These are phyloP conservation scores for Pelagomonas calceolata DNA, from an alignment of 108 stramenopile genomes.

Conservation along the genomic window DNA sequence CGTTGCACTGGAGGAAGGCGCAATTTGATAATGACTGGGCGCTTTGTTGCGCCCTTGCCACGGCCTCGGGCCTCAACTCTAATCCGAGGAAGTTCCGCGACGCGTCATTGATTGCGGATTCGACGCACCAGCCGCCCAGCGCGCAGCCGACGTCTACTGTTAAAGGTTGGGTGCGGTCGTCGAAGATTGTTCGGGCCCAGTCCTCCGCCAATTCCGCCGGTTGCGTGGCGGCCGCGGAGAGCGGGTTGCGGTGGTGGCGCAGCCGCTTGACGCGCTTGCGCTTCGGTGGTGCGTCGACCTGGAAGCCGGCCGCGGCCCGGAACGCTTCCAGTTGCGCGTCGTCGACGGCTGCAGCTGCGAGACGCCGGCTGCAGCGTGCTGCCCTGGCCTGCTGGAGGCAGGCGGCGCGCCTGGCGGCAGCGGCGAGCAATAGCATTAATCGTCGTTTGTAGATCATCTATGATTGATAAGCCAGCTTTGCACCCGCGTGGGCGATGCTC, in stretches of 20 bases:
- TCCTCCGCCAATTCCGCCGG: constrained; percentile 41
- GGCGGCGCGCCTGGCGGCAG: no score
- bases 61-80: constrained; percentile 62
- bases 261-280: constrained; percentile 36
- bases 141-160: constrained; percentile 77
- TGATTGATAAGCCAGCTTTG: no score
- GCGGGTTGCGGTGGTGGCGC: constrained; percentile 78
- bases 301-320: no score
- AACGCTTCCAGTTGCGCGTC: no score
- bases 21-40: constrained; percentile 27
- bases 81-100: constrained; percentile 67
- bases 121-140: constrained; percentile 66
- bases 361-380: no score
- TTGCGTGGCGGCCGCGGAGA: constrained; percentile 25
- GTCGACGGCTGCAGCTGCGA: no score
- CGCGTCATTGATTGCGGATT: constrained; percentile 35
- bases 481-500: no score
- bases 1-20: constrained; percentile 73
- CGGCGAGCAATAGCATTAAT: no score
- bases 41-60: constrained; percentile 10
- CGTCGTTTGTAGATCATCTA: no score
- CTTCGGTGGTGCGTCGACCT: background rate
- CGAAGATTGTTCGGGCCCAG: constrained; percentile 54
- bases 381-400: no score
- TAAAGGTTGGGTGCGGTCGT: constrained; percentile 43